Conservation (phyloP, 139 green algal genomes). For the Gonium pectorale region DNA sequence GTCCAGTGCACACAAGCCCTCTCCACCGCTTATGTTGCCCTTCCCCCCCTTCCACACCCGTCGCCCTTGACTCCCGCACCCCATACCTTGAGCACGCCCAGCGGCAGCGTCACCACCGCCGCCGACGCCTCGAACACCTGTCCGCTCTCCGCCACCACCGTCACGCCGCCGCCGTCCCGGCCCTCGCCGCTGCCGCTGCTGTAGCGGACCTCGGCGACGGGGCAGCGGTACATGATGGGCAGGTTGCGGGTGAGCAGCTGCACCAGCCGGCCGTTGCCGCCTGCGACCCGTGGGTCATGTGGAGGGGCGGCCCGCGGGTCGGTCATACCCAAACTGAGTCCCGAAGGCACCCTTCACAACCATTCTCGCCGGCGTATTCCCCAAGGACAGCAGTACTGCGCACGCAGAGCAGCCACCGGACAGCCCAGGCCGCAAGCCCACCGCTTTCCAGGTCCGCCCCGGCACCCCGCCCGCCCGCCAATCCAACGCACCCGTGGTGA, state of each 20-base stretch:
- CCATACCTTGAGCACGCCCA: constrained; percentile 91
- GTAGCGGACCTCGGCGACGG: constrained; percentile 72
- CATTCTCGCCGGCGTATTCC: no score
- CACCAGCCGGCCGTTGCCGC: constrained; percentile 90
- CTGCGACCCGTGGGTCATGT: constrained; percentile 63
- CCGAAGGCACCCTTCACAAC: neutral
- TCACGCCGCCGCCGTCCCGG: constrained; percentile 50
- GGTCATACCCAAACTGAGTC: neutral
- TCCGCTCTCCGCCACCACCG: constrained; percentile 16
- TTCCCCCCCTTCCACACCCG: neutral
- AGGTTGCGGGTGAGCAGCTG: constrained; percentile 77
- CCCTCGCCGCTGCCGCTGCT: neutral
- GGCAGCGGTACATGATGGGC: constrained; percentile 84
- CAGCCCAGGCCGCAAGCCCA: no score
- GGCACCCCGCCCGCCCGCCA: neutral
- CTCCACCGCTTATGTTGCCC: no score
- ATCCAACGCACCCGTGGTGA: constrained; percentile 56
- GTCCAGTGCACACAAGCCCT: no score
- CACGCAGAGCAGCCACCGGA: no score
- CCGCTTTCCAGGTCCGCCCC: no score
- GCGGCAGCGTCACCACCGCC: constrained; percentile 87
- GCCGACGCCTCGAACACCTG: constrained; percentile 67
- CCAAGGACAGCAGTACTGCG: no score
- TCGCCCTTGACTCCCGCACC: neutral
- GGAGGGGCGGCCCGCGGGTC: neutral